Percentiles rank a stretch among this genome's conserved stretches.
Conservation (phyloP, 495 filamentous ascomycete genomes). For the Talaromyces wortmannii region DNA sequence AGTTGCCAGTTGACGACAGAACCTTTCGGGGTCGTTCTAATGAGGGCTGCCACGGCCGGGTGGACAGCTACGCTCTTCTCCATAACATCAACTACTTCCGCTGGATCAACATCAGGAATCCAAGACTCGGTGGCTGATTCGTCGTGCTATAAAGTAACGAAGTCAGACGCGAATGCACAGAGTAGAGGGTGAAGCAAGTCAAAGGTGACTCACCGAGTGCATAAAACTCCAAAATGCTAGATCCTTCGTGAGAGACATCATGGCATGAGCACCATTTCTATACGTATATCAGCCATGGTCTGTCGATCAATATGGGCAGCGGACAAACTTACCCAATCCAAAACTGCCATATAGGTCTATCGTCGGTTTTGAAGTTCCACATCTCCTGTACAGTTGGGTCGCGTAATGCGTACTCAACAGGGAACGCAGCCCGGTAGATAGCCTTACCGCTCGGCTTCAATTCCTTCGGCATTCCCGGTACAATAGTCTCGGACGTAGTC, state of each 20-base stretch:
- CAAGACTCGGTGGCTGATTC: constrained; percentile 39
- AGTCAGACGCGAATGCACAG: background rate
- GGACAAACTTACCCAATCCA: too few relatives aligned
- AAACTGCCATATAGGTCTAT: too few relatives aligned
- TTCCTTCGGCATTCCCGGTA: constrained; percentile 13
- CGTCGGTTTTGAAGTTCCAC: too few relatives aligned
- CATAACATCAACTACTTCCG: constrained; percentile 57
- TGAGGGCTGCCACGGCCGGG: constrained; percentile 47
- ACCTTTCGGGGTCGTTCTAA: constrained; percentile 50
- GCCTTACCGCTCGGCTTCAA: constrained; percentile 10
- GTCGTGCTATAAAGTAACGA: constrained; percentile 5
- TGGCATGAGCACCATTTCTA: too few relatives aligned
- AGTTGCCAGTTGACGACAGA: constrained; percentile 65
- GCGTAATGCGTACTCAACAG: too few relatives aligned
- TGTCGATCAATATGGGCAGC: too few relatives aligned
- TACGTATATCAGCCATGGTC: too few relatives aligned
- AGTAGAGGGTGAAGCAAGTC: background rate
- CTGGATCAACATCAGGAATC: constrained; percentile 42
- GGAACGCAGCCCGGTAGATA: constrained; percentile 11
- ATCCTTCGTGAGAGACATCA: too few relatives aligned
- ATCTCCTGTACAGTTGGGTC: too few relatives aligned
- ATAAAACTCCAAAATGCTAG: too few relatives aligned
- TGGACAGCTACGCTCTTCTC: constrained; percentile 52
- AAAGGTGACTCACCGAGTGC: too few relatives aligned
- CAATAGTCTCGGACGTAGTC: constrained; percentile 23